These are phyloP conservation scores for Vanilla planifolia DNA, from an alignment of 106 monocot genomes.

Conservation along the genomic window DNA sequence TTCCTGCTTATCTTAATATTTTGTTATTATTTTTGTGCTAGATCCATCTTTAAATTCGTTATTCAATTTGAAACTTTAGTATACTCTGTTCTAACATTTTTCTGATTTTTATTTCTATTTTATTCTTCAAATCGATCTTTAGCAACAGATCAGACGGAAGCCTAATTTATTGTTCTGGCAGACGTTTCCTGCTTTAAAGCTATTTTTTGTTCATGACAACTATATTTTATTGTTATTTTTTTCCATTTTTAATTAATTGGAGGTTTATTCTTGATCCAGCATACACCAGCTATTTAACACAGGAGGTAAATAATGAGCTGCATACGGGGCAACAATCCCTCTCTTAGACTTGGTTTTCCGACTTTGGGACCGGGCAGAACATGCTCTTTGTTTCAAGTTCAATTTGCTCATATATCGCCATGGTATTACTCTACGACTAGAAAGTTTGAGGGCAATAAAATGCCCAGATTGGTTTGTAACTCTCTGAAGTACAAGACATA, in stretches of 20 bases:
- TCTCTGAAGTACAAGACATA: background rate
- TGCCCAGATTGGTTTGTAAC: background rate
- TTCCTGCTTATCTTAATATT: no score
- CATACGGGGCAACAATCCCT: background rate
- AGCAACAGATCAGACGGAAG: no score
- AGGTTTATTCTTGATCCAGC: background rate
- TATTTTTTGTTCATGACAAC: no score
- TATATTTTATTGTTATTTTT: background rate
- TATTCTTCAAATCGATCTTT: no score
- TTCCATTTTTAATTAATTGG: background rate
- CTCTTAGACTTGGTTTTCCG: background rate
- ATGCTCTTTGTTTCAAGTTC: background rate
- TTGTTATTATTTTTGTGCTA: no score
- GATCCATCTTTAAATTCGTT: no score
- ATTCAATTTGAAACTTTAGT: no score
- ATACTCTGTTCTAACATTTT: no score
- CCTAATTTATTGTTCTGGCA: no score
- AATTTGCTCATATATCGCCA: background rate
- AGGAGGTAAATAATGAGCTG: slow-evolving; percentile 2
- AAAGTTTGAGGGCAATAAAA: background rate
- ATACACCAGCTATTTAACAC: background rate
- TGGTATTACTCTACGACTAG: background rate
- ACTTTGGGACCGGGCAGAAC: background rate
- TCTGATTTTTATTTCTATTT: no score
- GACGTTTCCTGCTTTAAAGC: background rate